Base-by-base conservation (phyloP, 176 grass and related monocot species). In the Typha latifolia region DNA sequence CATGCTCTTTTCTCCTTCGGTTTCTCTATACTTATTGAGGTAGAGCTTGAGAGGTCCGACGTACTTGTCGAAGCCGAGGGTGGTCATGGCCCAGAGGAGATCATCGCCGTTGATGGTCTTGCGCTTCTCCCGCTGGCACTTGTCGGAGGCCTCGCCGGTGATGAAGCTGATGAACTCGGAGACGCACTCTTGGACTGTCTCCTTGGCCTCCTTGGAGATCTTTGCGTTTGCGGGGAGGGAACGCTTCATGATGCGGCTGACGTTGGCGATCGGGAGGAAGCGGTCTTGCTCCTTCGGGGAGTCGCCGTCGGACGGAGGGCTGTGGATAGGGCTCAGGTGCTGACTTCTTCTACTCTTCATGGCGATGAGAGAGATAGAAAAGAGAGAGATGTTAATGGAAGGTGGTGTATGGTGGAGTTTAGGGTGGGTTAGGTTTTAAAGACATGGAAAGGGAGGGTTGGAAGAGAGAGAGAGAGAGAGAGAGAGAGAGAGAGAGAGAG, bases 51-150 rank as follows among this genome's bases (percentile, higher is more conserved):
- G 84, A 48, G 84, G 74, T 64, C 32, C 56, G 64, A 88, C 91
- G 69, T 96, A 96, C 48, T 72, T 85, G 66, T 96, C 91, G 74
- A 96, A 96, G 0, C 86, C 91, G 1, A 96, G 84, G 20, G 87
- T 87, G 70, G 84, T 96, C 87, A 96, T 90, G 66, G 87, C 91
- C 91, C 91, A 96, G 32, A 90, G 82, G 57, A 96, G 84, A 72
- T 96, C 91, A 67, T 96, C 91, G 47, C 91, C 91, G 85, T 96
- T 96, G 75, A 96, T 84, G 69, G 91, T 96, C 91, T 96, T 96
- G 67, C 81, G 75, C 87, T 96, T 96, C 91, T 96, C 91, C 11
- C 84, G 79, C 84, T 96, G 91, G 80, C 91, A 96, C 82, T 96
- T 96, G 66, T 96, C 91, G 63, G 91, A 96, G 76, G 91, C 91